phyloP scores from a whole-genome alignment of 2,329 filamentous ascomycete species.

The Alternaria ventricosa region DNA sequence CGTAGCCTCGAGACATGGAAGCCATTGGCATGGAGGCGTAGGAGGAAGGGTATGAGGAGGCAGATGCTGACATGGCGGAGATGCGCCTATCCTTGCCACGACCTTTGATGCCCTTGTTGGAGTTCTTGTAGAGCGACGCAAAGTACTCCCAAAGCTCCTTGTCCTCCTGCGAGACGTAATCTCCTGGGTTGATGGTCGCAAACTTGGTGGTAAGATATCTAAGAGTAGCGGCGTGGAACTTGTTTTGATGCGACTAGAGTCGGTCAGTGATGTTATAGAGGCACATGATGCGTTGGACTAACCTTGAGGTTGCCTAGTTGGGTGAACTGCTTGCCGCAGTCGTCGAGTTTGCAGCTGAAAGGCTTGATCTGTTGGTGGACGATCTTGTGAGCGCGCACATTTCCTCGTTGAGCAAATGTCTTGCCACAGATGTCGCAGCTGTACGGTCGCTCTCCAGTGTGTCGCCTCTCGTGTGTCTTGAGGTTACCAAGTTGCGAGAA shows the following conservation, averaged over 20 bases:
- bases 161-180: slow-evolving; percentile 71
- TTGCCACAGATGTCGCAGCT: slow-evolving; percentile 81
- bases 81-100: slow-evolving; percentile 84
- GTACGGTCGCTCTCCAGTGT: slow-evolving; percentile 87
- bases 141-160: slow-evolving; percentile 86
- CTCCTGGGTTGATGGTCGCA: slow-evolving; percentile 65
- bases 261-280: slow-evolving; percentile 15
- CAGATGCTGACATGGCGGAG: slow-evolving; percentile 42
- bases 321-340: slow-evolving; percentile 86
- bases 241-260: slow-evolving; percentile 83
- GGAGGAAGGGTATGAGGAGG: slow-evolving; percentile 32
- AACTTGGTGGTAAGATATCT: slow-evolving; percentile 74
- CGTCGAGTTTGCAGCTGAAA: slow-evolving; percentile 80
- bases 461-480: slow-evolving; percentile 87
- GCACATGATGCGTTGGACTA: slow-evolving; percentile 1
- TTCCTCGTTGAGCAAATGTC: slow-evolving; percentile 83
- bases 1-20: slow-evolving; percentile 29
- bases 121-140: slow-evolving; percentile 89
- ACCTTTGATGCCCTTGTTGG: slow-evolving; percentile 98
- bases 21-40: slow-evolving; percentile 30
- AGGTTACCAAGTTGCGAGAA: slow-evolving; percentile 94
- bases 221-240: slow-evolving; percentile 82
- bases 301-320: slow-evolving; percentile 93
- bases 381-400: slow-evolving; percentile 82
- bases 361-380: slow-evolving; percentile 80